Evolutionary conservation across 495 filamentous ascomycete genomes (phyloP).

Genomic region (Neurospora tetrasperma): DNA sequence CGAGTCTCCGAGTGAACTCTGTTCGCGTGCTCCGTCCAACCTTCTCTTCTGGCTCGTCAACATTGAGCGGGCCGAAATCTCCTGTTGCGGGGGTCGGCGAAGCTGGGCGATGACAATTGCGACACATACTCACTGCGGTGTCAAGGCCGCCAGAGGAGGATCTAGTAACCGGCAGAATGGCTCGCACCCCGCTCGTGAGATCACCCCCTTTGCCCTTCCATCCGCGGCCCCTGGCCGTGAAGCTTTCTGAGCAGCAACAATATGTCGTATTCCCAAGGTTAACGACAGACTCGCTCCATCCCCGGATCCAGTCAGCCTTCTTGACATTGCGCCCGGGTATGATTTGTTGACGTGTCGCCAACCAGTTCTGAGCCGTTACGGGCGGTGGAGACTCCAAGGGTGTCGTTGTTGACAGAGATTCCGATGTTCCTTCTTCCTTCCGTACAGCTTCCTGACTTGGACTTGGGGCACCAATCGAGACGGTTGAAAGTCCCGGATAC

Average conservation of each 20-base stretch:
- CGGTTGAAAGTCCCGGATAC: neutral
- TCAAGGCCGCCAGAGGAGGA: conserved; percentile 2
- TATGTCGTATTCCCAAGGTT: conserved; percentile 17
- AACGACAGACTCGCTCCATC: conserved; percentile 22
- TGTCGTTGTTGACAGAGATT: neutral
- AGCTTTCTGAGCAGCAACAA: conserved; percentile 19
- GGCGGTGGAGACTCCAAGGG: neutral
- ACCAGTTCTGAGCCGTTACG: conserved; percentile 13
- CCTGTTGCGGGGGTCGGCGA: conserved; percentile 5
- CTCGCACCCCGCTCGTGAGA: conserved; percentile 9
- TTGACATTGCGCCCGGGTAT: conserved; percentile 18
- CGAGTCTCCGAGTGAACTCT: conserved; percentile 9
- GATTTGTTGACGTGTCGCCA: conserved; percentile 16
- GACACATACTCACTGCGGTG: conserved; percentile 8
- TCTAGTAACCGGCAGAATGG: conserved; percentile 4
- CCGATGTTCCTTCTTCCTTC: neutral
- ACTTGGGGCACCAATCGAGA: neutral
- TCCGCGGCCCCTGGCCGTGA: neutral
- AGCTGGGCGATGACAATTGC: conserved; percentile 13
- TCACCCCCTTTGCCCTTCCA: conserved; percentile 11
- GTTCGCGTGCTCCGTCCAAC: neutral
- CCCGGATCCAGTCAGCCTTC: conserved; percentile 27
- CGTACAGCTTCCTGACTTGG: neutral
- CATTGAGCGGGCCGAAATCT: neutral
- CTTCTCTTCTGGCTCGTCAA: neutral